Evolutionary conservation across 208 protist species (phyloP).

Genomic region (Porcisia hertigi): DNA sequence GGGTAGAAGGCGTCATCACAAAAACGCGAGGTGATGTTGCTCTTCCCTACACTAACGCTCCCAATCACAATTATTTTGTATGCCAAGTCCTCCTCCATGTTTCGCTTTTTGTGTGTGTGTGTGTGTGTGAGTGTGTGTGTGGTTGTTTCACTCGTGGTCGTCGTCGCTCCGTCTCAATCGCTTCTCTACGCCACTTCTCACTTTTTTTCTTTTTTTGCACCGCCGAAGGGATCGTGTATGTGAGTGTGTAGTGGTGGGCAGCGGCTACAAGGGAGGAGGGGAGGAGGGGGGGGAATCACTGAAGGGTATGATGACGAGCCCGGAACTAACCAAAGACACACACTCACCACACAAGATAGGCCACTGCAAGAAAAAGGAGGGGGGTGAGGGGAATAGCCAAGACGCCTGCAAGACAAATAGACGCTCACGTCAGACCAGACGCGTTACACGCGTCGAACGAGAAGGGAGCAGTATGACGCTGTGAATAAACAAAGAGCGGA

Average conservation of each 20-base stretch:
- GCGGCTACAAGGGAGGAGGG: neutral
- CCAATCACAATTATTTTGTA: slow-evolving; percentile 93
- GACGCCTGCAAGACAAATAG: neutral
- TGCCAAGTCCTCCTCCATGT: slow-evolving; percentile 79
- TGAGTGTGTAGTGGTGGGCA: too few species aligned
- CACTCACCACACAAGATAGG: too few species aligned
- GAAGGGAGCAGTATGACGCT: neutral
- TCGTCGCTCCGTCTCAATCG: neutral
- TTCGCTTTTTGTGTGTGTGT: neutral
- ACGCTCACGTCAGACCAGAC: neutral
- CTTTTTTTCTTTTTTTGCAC: neutral
- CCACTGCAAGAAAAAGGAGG: neutral
- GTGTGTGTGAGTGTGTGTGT: neutral
- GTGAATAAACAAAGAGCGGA: neutral
- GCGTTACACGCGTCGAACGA: neutral
- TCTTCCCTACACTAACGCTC: slow-evolving; percentile 91
- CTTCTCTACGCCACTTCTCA: too few species aligned
- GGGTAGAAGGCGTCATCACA: slow-evolving; percentile 85
- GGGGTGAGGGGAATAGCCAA: neutral
- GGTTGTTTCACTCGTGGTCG: neutral
- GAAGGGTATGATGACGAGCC: too few species aligned
- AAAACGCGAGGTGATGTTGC: slow-evolving; percentile 87
- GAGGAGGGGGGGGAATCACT: too few species aligned
- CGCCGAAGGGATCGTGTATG: neutral
- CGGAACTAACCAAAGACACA: too few species aligned